Percentiles rank a stretch among this genome's conserved stretches.
Evolutionary conservation across 305 asterid species (phyloP).

Genomic region (Ajuga reptans): DNA sequence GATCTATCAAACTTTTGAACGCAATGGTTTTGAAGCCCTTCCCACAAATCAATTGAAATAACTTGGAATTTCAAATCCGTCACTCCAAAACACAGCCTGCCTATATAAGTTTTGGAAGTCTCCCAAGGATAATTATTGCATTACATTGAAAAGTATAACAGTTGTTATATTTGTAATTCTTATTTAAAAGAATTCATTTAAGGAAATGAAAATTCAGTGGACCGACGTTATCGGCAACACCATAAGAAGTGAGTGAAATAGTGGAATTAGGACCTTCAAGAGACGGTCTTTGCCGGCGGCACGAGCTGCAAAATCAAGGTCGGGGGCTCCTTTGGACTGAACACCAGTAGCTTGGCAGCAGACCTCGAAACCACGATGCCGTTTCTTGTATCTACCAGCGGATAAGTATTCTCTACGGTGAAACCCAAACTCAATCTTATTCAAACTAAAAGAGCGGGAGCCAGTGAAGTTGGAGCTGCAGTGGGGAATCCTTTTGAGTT

Average conservation of each 20-base stretch:
- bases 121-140: background rate
- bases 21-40: no score
- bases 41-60: no score
- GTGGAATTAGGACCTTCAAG: conserved; percentile 34
- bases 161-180: background rate
- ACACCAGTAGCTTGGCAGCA: conserved; percentile 45
- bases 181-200: background rate
- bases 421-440: conserved; percentile 12
- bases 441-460: conserved; percentile 17
- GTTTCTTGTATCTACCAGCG: conserved; percentile 9
- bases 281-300: conserved; percentile 66
- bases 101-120: background rate
- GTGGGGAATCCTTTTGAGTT: conserved; percentile 17
- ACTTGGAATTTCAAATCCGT: background rate
- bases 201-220: background rate
- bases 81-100: background rate
- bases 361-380: conserved; percentile 28
- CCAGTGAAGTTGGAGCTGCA: conserved; percentile 17
- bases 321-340: conserved; percentile 31
- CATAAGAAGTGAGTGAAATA: background rate
- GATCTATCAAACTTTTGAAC: no score
- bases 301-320: conserved; percentile 36
- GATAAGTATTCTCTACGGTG: conserved; percentile 12
- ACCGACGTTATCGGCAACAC: background rate
- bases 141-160: background rate